These are phyloP conservation scores for Coelastrella sp. DNA, from an alignment of 139 green algal genomes.

Conservation along the genomic window DNA sequence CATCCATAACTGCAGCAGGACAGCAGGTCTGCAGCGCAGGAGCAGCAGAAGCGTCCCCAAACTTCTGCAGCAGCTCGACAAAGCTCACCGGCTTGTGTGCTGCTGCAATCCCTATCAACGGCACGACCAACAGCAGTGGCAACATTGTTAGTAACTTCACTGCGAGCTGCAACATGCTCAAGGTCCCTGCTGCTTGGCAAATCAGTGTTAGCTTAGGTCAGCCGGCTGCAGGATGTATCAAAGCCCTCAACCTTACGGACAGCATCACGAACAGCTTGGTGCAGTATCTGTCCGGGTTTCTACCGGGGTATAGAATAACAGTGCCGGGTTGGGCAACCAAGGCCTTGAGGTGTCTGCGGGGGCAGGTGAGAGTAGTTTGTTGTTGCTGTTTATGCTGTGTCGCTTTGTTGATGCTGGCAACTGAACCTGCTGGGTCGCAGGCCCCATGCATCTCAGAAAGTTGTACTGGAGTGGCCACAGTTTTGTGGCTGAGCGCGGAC, in stretches of 20 bases:
- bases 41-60: too few species aligned
- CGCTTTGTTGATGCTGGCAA: too few species aligned
- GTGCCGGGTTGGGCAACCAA: neutral
- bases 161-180: too few species aligned
- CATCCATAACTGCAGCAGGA: neutral
- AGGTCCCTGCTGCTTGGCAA: too few species aligned
- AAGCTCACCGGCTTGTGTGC: neutral
- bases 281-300: neutral
- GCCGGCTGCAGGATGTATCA: neutral
- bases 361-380: neutral
- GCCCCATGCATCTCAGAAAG: too few species aligned
- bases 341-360: neutral
- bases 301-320: conserved; percentile 9
- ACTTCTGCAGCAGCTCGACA: neutral
- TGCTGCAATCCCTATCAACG: neutral
- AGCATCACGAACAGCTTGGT: neutral
- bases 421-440: too few species aligned
- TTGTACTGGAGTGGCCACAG: too few species aligned
- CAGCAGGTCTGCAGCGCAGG: neutral
- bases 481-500: too few species aligned
- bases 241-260: neutral
- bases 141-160: too few species aligned
- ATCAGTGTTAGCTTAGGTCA: neutral
- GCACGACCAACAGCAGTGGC: neutral
- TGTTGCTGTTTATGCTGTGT: too few species aligned